phyloP scores from a whole-genome alignment of 257 asterid genomes.

The Nyctanthes arbortristis region DNA sequence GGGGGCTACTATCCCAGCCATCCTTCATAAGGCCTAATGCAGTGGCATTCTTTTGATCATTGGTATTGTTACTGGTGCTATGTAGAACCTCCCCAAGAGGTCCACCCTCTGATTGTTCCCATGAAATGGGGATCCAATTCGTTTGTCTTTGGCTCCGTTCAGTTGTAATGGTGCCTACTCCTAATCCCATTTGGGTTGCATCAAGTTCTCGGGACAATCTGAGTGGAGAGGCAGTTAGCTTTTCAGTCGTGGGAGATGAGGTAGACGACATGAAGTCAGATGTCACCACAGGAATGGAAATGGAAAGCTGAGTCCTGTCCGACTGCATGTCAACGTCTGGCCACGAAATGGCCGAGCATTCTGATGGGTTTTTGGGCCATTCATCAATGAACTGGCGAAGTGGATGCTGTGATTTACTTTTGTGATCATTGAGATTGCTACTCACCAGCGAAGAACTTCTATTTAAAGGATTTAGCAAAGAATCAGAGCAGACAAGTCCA shows the following conservation, averaged over 20 bases:
- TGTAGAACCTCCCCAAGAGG: constrained; percentile 94
- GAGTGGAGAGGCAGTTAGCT: constrained; percentile 38
- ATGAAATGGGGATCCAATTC: constrained; percentile 65
- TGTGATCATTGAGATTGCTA: constrained; percentile 28
- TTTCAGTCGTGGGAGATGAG: constrained; percentile 47
- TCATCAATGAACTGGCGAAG: constrained; percentile 76
- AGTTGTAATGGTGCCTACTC: constrained; percentile 37
- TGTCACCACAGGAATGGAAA: constrained; percentile 56
- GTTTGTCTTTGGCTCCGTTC: constrained; percentile 37
- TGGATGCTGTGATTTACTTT: constrained; percentile 33
- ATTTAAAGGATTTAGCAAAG: constrained; percentile 74
- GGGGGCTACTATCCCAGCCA: constrained; percentile 64
- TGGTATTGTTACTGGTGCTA: constrained; percentile 31
- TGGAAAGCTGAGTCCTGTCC: constrained; percentile 70
- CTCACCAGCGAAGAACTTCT: constrained; percentile 46
- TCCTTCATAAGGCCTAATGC: constrained; percentile 60
- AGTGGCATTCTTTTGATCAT: constrained; percentile 35
- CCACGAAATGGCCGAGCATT: constrained; percentile 38
- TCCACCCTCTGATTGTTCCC: constrained; percentile 84
- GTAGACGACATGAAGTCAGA: constrained; percentile 65
- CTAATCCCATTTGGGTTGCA: constrained; percentile 60
- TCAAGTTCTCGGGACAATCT: constrained; percentile 45
- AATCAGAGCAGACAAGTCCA: constrained; percentile 75
- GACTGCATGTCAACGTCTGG: constrained; percentile 40
- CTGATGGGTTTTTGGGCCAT: constrained; percentile 50